A percentile compares a stretch with the other conserved stretches of the same genome.
Evolutionary conservation across 805 yeast genomes (phyloP).

Genomic region (Metschnikowia corniflorae): DNA sequence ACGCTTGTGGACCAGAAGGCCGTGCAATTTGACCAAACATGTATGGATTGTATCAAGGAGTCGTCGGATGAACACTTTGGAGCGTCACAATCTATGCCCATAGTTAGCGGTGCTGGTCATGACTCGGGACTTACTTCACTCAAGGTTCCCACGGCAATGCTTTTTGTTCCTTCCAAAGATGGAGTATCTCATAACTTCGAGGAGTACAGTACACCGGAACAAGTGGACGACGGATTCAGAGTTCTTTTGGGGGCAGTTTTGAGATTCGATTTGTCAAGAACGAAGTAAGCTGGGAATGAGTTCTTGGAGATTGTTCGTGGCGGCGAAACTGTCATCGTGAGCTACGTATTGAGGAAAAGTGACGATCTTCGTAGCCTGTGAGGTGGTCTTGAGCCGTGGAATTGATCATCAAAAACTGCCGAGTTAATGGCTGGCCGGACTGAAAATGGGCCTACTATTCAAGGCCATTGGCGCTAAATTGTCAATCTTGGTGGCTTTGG

Average conservation of each 20-base stretch:
- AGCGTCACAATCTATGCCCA: slow-evolving; percentile 38
- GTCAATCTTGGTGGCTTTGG: too few species aligned
- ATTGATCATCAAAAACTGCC: too few species aligned
- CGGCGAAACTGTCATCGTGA: too few species aligned
- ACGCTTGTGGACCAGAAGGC: slow-evolving; percentile 52
- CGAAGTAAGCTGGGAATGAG: too few species aligned
- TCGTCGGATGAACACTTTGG: slow-evolving; percentile 52
- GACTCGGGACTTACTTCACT: slow-evolving; percentile 60
- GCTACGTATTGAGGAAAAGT: too few species aligned
- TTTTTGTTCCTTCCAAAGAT: slow-evolving; percentile 64
- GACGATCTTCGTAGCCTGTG: too few species aligned
- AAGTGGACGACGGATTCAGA: slow-evolving; percentile 56
- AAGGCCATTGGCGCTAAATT: too few species aligned
- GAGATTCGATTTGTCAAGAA: slow-evolving; percentile 24
- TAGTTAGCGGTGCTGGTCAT: slow-evolving; percentile 71
- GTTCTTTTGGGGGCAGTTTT: slow-evolving; percentile 49
- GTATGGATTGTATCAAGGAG: slow-evolving; percentile 49
- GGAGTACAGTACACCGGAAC: slow-evolving; percentile 63
- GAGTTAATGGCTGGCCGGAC: too few species aligned
- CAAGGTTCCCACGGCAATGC: slow-evolving; percentile 67
- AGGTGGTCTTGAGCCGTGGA: too few species aligned
- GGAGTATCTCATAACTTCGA: slow-evolving; percentile 67
- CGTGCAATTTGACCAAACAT: slow-evolving; percentile 50
- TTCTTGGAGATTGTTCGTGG: too few species aligned
- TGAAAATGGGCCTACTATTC: too few species aligned